These are phyloP conservation scores for Debaryomyces hansenii DNA, from an alignment of 805 yeast genomes.

Conservation along the genomic window DNA sequence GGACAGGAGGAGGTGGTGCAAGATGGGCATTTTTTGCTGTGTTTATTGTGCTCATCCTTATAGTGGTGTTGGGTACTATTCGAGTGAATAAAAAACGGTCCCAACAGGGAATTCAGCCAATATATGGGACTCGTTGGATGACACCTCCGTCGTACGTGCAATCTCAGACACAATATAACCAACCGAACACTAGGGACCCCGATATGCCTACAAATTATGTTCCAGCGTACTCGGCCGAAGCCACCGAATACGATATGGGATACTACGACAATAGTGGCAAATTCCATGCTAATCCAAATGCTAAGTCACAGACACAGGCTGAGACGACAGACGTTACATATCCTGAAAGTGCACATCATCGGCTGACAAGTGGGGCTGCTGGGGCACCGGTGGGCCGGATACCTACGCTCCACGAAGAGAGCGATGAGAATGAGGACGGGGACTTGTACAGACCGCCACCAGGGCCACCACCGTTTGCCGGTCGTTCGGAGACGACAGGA, in stretches of 20 bases:
- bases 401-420: conserved; percentile 3
- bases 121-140: conserved; percentile 80
- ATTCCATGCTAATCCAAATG: conserved; percentile 36
- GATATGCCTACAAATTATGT: conserved; percentile 45
- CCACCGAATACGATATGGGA: conserved; percentile 76
- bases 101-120: conserved; percentile 53
- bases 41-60: conserved; percentile 48
- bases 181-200: conserved; percentile 41
- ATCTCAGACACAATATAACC: conserved; percentile 58
- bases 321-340: conserved; percentile 5
- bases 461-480: conserved; percentile 9
- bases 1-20: conserved; percentile 35
- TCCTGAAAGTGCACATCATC: conserved; percentile 23
- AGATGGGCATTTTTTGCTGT: conserved; percentile 69
- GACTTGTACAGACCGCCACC: conserved; percentile 14
- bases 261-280: conserved; percentile 66
- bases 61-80: conserved; percentile 51
- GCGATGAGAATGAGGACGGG: conserved; percentile 5
- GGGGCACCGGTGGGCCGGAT: conserved; percentile 14
- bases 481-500: neutral
- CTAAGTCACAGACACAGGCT: conserved; percentile 12
- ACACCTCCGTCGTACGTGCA: conserved; percentile 79
- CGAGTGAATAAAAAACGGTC: conserved; percentile 55
- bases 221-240: conserved; percentile 66
- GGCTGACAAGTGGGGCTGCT: conserved; percentile 13